Conservation (phyloP, 352 stramenopile species). For the Phytopythium boreale region DNA sequence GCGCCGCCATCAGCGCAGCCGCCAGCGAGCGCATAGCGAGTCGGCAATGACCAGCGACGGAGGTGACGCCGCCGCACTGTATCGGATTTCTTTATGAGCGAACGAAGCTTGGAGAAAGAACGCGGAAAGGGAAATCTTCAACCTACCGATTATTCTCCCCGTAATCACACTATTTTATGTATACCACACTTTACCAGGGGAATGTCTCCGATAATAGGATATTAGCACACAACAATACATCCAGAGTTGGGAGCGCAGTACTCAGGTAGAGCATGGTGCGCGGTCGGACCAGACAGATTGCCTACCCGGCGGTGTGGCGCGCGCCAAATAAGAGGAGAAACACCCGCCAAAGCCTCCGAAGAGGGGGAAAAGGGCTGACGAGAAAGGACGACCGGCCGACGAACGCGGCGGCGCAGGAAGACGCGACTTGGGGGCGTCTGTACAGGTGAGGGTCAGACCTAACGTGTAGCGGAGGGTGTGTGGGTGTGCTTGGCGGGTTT, state of each 20-base stretch:
- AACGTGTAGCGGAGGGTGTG: background rate
- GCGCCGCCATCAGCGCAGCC: background rate
- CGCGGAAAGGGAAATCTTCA: background rate
- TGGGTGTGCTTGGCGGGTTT: background rate
- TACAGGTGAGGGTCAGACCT: background rate
- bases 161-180: background rate
- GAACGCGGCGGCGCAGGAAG: background rate
- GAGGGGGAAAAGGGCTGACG: background rate
- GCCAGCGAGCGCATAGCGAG: background rate
- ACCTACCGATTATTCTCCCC: background rate
- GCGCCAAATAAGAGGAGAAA: slow-evolving; percentile 2
- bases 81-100: background rate
- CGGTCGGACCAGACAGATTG: background rate
- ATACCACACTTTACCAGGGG: background rate
- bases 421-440: background rate
- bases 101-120: background rate
- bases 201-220: background rate
- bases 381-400: background rate
- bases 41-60: background rate
- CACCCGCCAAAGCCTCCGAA: background rate
- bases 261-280: background rate
- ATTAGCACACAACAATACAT: background rate
- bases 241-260: background rate
- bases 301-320: background rate
- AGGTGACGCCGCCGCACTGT: background rate